Base-by-base conservation (phyloP, 2,329 filamentous ascomycete genomes). In the Aulographum hederae region DNA sequence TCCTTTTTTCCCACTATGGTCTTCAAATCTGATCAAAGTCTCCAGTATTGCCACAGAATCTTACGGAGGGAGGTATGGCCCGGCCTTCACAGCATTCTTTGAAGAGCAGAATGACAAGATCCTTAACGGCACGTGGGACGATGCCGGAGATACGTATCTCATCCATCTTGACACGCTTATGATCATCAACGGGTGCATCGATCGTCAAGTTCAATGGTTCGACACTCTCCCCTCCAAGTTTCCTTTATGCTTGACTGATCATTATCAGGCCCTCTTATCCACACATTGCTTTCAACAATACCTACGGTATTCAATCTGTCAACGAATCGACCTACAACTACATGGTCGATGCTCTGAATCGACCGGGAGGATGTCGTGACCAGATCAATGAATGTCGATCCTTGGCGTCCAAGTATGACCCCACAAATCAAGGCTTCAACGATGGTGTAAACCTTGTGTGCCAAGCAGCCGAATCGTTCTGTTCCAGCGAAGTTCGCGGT, bases 41-140 rank as follows among this genome's bases (percentile, higher is more conserved):
- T 25, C 21, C 8, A 25, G 21, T 8, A 8, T 25, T 25, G 21
- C 8, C 8, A 8, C 8, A n/a, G 21, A 25, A 25, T 8, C n/a
- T 25, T 76, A 79, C 47, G 69, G 73, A 20, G 78, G 78, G 8
- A 67, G 70, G 34, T 82, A 78, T 42, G 77, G 71, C 0, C 73
- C 73, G 2, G 56, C 66, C 2, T 76, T 79, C 41, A 69, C 71
- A 8, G 41, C 53, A 3, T 57, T 58, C 39, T 66, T 65, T 35
- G 61, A 75, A 42, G 47, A 66, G 34, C 73, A 81, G 50, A 82
- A 81, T 40, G 46, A 55, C n/a, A 57, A 57, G 32, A 63, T 65
- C 11, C 44, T 48, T n/a, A 64, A 58, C 33, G 65, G 69, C 3
- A 48, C 58, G 2, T 35, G 68, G 2, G 47, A 61, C 6, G 50